Conservation (phyloP, 257 asterid genomes). For the Rhazya stricta region DNA sequence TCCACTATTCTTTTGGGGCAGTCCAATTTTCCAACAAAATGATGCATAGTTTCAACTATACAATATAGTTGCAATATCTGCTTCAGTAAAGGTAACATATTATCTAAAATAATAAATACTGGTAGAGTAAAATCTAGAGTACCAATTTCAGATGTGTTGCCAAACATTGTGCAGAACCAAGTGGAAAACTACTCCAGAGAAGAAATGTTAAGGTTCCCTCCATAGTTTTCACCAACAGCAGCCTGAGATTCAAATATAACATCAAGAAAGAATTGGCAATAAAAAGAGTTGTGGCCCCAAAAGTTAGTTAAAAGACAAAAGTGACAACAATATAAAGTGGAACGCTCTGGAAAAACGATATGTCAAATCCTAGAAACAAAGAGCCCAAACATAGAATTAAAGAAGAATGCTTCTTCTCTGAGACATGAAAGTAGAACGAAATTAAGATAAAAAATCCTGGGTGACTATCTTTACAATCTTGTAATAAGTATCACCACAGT, state of each 20-base stretch:
- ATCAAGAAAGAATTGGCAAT: conserved; percentile 4
- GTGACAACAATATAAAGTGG: not conserved
- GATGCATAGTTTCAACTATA: not conserved
- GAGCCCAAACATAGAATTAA: no score
- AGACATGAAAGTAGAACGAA: not conserved
- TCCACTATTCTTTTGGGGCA: not conserved
- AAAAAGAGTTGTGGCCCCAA: not conserved
- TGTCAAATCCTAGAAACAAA: not conserved
- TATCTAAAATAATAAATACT: not conserved
- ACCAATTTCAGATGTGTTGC: not conserved
- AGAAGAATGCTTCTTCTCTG: not conserved
- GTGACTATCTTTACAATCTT: not conserved
- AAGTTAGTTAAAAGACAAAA: not conserved
- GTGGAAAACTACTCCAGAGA: conserved; percentile 21
- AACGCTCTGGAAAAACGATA: not conserved
- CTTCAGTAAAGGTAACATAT: not conserved
- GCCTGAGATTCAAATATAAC: conserved; percentile 41
- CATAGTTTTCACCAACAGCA: conserved; percentile 62
- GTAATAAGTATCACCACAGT: not conserved
- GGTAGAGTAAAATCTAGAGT: not conserved
- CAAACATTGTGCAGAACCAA: not conserved
- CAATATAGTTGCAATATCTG: not conserved
- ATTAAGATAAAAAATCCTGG: not conserved
- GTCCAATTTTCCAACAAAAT: not conserved
- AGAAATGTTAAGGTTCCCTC: conserved; percentile 60